Percentiles rank a stretch among this genome's conserved stretches.
Conservation (phyloP, 2,329 filamentous ascomycete genomes). For the Colletotrichum musicola region DNA sequence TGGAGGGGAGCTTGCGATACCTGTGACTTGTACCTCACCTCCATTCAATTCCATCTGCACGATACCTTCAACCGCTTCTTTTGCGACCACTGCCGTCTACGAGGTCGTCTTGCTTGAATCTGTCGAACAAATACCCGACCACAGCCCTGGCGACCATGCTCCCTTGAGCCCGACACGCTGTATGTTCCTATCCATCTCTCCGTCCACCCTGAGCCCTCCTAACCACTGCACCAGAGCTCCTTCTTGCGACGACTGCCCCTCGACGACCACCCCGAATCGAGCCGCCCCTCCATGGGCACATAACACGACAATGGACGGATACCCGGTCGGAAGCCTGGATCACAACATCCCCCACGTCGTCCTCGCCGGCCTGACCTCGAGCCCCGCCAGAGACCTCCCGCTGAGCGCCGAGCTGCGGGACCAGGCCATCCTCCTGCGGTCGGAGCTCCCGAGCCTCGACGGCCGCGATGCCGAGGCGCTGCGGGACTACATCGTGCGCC, state of each 20-base stretch:
- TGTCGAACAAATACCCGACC: neutral
- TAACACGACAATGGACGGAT: constrained; percentile 76
- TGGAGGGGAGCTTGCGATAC: constrained; percentile 31
- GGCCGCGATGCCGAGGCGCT: constrained; percentile 75
- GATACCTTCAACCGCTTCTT: constrained; percentile 10
- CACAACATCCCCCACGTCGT: constrained; percentile 90
- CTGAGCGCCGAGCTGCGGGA: constrained; percentile 67
- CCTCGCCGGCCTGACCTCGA: constrained; percentile 77
- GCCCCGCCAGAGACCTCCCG: constrained; percentile 54
- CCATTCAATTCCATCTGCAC: neutral
- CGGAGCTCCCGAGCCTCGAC: constrained; percentile 76
- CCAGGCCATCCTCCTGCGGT: constrained; percentile 73
- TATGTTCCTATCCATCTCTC: neutral
- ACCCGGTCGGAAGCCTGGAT: constrained; percentile 82
- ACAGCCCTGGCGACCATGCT: constrained; percentile 15
- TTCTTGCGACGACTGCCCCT: constrained; percentile 1
- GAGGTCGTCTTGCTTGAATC: neutral
- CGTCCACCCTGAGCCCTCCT: neutral
- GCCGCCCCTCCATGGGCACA: constrained; percentile 46
- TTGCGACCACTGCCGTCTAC: constrained; percentile 3
- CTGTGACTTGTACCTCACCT: constrained; percentile 20
- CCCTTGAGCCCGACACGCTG: constrained; percentile 17
- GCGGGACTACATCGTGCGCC: constrained; percentile 73
- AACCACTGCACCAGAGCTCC: constrained; percentile 23
- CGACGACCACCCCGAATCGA: neutral